Evolutionary conservation across 495 filamentous ascomycete genomes (phyloP), one percentile per base, ranked within the genome.

Genomic region (Neurospora africana): DNA sequence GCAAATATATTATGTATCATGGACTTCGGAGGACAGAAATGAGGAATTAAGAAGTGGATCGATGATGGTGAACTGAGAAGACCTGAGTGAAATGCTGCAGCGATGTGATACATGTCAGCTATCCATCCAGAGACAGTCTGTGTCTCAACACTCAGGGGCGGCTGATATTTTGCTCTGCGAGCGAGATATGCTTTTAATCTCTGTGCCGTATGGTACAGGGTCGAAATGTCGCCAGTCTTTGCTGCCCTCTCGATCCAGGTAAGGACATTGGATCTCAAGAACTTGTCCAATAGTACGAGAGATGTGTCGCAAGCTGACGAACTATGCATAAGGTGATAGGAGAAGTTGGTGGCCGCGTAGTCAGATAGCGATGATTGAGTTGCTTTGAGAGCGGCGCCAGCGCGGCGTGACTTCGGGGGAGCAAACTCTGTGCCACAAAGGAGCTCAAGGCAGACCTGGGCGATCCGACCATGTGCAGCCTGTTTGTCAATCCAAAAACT

Each of bases 311-410:
- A 19, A 40, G 39, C 39, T 69, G 30, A 69, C 7, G 68, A 35
- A 4, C 37, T 37, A 21, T 35, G 40, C 17, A 36, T 69, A 30
- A 23, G 67, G 61, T 77, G 76, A 69, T 76, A 77, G 4, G 74
- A 71, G 39, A 77, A 76, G 33, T 76, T 71, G 9, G 69, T 37
- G 44, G 27, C 17, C 19, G 76, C 74, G 41, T 77, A 77, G 6
- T 72, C 73, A 74, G 41, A 39, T 33, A 17, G 69, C 27, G 36
- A 69, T 65, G 58, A n/a, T 38, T 13, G 27, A 23, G 30, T 69
- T 17, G 37, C 2, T 23, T 36, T 38, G 3, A 39, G 17, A 37
- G 68, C 23, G 15, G 17, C 13, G 39, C 69, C 39, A 7, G 33
- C 27, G 4, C 36, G 30, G 7, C 68, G 68, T 38, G 27, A 13